Evolutionary conservation across 345 rosid species (phyloP), one percentile per base, ranked within the genome.

Genomic region (Citrus maxima): DNA sequence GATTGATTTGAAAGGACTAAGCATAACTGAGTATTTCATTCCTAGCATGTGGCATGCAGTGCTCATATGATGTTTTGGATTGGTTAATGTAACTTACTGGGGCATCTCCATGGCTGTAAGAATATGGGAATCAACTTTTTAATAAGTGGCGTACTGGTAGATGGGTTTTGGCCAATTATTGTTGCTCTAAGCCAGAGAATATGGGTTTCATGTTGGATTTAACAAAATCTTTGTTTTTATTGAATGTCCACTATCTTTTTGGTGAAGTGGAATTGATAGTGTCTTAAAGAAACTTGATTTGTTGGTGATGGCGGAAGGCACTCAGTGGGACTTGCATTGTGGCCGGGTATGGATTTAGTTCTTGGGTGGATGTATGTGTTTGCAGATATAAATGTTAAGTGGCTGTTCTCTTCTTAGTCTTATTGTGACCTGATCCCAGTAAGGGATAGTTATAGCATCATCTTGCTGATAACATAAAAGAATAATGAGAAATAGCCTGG

Each of bases 121-220:
- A 77, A 67, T 81, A 72, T 77, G 38, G 61, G 72, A 78, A 59
- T 30, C 74, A 4, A 32, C 79, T 74, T 40, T 24, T 35, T 46
- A 37, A 25, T 28, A 10, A 37, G 32, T 46, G 7, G 22, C 25
- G 25, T 55, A 54, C 21, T 55, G 65, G 37, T 67, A 24, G 35
- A 19, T 9, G 25, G 59, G 59, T 6, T 76, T 65, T 70, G 30
- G 34, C 58, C 51, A 13, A 37, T 35, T 22, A 54, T 34, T 54
- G 65, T 78, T 73, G 67, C 81, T 59, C 59, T 38, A 64, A 63
- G 73, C 65, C 73, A 54, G 60, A 28, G 40, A 51, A 66, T 18
- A 28, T 76, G 42, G n/a, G 30, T 46, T 19, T 28, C n/a, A 63
- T 77, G 51, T 46, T 74, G 62, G 76, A 75, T 40, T 73, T 69